phyloP scores from a whole-genome alignment of 2,329 filamentous ascomycete genomes.

The Colletotrichum sp. region DNA sequence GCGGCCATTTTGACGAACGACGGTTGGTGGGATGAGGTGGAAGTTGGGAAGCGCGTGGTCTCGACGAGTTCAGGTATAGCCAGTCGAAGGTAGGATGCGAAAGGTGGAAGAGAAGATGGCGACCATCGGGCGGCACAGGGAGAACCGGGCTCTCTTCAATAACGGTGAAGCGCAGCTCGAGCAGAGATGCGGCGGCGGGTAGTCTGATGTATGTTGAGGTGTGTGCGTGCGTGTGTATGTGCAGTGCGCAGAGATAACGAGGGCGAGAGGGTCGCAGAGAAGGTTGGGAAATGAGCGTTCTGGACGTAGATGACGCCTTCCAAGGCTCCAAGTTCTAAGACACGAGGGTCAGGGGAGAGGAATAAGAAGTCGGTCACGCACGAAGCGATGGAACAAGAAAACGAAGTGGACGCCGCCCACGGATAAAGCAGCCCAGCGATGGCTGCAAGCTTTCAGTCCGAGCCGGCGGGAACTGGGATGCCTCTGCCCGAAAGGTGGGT shows the following conservation, averaged over 20 bases:
- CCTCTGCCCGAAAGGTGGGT: conserved; percentile 15
- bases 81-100: background rate
- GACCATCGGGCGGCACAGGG: conserved; percentile 2
- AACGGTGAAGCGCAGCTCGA: background rate
- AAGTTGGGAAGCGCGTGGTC: background rate
- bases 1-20: conserved; percentile 4
- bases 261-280: background rate
- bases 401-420: background rate
- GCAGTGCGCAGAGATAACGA: background rate
- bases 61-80: background rate
- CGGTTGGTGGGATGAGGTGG: background rate
- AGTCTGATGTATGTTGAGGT: background rate
- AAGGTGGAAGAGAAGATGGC: background rate
- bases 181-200: background rate
- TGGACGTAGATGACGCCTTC: conserved; percentile 3
- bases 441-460: conserved; percentile 10
- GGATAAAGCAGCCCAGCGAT: conserved; percentile 16
- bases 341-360: conserved; percentile 5
- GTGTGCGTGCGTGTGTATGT: background rate
- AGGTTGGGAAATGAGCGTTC: background rate
- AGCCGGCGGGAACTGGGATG: conserved; percentile 17
- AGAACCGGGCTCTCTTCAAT: background rate
- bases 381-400: conserved; percentile 5
- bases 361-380: conserved; percentile 18
- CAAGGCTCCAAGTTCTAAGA: conserved; percentile 9